phyloP scores from a whole-genome alignment of 805 yeast species.

The Teunomyces kruisii region DNA sequence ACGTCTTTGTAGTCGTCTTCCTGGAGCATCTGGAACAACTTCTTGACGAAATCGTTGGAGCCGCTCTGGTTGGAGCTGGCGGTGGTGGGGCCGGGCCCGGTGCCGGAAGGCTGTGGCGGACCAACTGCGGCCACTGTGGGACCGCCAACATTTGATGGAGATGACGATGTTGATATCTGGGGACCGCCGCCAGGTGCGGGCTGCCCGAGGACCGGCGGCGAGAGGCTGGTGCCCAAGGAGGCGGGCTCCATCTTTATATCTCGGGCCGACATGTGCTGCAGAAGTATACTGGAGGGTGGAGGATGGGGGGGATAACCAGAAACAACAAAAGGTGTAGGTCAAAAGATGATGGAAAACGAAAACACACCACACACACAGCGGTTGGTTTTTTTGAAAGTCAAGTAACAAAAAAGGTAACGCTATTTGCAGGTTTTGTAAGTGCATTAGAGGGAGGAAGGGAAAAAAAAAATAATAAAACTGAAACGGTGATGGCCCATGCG shows the following conservation, averaged over 20 bases:
- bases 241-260: conserved; percentile 1
- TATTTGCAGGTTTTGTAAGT: too few species aligned
- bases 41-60: conserved; percentile 78
- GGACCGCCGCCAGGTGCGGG: not conserved
- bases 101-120: too few species aligned
- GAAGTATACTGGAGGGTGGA: too few species aligned
- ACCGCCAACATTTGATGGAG: not conserved
- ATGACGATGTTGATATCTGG: not conserved
- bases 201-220: not conserved
- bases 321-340: too few species aligned
- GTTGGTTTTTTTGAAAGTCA: too few species aligned
- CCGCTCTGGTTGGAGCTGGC: conserved; percentile 41
- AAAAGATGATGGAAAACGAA: too few species aligned
- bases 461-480: too few species aligned
- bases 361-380: not conserved
- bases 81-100: conserved; percentile 5
- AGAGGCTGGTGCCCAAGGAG: not conserved
- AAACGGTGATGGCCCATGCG: too few species aligned
- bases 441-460: too few species aligned
- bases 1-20: conserved; percentile 71
- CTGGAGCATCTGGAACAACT: conserved; percentile 80
- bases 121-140: too few species aligned
- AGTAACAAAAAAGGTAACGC: too few species aligned
- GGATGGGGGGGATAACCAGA: too few species aligned
- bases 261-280: conserved; percentile 2